Evolutionary conservation across 768 basidiomycete genomes (phyloP), one percentile per base, ranked within the genome.

Genomic region (Mrakia blollopis): DNA sequence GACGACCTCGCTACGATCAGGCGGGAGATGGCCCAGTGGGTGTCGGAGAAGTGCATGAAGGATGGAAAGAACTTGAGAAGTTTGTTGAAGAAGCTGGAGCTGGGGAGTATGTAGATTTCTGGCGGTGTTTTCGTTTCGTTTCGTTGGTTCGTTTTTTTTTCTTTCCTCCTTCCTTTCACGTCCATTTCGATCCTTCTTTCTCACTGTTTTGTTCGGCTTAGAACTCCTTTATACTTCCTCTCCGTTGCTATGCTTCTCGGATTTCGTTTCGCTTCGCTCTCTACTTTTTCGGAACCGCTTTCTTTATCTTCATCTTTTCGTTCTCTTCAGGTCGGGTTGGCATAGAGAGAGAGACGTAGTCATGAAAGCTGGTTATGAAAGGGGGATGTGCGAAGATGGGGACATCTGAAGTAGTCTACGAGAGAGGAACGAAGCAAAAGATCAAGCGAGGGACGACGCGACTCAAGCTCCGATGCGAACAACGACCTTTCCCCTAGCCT

Each of bases 31-130:
- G 93, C 97, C 85, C 79, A 79, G 23, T 98, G 93, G 94, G 82
- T 99, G 76, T 88, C 90, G 82, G 87, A 86, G 25, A 94, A 96
- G 82, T 94, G 94, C 80, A 92, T 92, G 82, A 90, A 93, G 83
- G 82, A 81, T 3, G 85, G 84, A 14, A 85, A 84, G 81, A 85
- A 80, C 76, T 78, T 86, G 47, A 81, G 80, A 76, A 75, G 77
- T 9, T 77, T 84, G 78, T 79, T 85, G 74, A 83, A 82, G 80
- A 85, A 85, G 82, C 80, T 85, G 79, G 83, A 85, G 80, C 62
- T 72, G 35, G 65, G 65, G 4, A 60, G 54, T 37, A 35, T 52
- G 71, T 37, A 52, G 71, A 44, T n/a, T 28, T 57, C n/a, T n/a
- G n/a, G n/a, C n/a, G n/a, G 57, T 23, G 14, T 52, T 52, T 16